Base-by-base conservation (phyloP, 1,284 basidiomycete species). In the Stereum hirsutum region DNA sequence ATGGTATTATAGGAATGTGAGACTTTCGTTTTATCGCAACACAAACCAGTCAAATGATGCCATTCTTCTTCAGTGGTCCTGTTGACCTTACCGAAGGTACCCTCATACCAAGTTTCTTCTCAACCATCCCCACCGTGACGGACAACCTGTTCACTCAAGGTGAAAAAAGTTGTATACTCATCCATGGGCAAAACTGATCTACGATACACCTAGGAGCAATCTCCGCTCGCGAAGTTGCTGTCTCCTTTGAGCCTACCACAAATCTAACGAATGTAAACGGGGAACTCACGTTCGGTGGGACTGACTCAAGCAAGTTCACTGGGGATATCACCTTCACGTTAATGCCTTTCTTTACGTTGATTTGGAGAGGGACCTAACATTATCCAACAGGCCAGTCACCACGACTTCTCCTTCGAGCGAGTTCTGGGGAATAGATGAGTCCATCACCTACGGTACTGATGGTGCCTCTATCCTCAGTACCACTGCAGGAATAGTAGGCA, bases 361-460 rank as follows among this genome's bases (percentile, higher is more conserved):
- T 30, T 30, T 3, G 15, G 10, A 17, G 6, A 4, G 4, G 10
- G 33, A 10, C 15, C 5, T 44, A 30, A 14, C 28, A 12, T 64
- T 19, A 11, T 14, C n/a, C 23, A 17, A n/a, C 43, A 45, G 17
- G 47, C 28, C 12, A 7, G 28, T 74, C 40, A 79, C 76, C 2
- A 52, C 48, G 8, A 72, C 69, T 2, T 56, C 46, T 7, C 79
- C 78, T 21, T 64, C 77, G 8, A 61, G 52, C 39, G 49, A 60
- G 31, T 82, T 68, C 64, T 83, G 76, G 75, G 81, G 81, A 31
- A 76, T 83, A 51, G 62, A 78, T 54, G 68, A 81, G 59, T 64
- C 66, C 37, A 65, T 83, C 47, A 60, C 57, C n/a, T 81, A 76
- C 49, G 74, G 75, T 21, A 21, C 53, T 5, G n/a, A n/a, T n/a